These are phyloP conservation scores for Meyerozyma athensensis DNA, from an alignment of 1,139 yeast species.

Conservation along the genomic window DNA sequence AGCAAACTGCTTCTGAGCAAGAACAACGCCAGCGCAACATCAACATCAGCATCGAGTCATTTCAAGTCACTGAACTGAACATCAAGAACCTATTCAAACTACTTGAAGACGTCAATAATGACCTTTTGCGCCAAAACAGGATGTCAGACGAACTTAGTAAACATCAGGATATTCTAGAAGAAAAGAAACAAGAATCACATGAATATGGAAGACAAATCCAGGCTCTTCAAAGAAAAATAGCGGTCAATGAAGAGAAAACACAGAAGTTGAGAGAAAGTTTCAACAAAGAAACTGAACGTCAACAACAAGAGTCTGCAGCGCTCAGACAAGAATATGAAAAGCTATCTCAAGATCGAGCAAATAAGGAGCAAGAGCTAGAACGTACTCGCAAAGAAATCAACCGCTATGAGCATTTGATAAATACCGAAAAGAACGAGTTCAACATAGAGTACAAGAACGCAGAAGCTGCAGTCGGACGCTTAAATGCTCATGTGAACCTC, in stretches of 20 bases:
- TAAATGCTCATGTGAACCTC: constrained; percentile 48
- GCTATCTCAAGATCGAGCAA: constrained; percentile 46
- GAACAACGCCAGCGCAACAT: constrained; percentile 50
- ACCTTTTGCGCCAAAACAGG: constrained; percentile 43
- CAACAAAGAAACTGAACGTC: constrained; percentile 40
- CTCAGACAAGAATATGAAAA: constrained; percentile 45
- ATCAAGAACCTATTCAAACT: constrained; percentile 46
- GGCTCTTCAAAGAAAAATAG: constrained; percentile 50
- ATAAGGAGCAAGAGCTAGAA: constrained; percentile 49
- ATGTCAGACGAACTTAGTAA: constrained; percentile 35
- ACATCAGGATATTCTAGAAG: constrained; percentile 45
- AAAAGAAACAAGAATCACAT: constrained; percentile 37
- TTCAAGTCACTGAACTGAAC: constrained; percentile 53
- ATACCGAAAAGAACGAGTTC: constrained; percentile 37
- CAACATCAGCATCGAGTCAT: constrained; percentile 54
- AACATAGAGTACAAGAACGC: constrained; percentile 53
- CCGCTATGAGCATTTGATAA: constrained; percentile 45
- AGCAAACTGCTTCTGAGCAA: constrained; percentile 32
- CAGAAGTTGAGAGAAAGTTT: constrained; percentile 46
- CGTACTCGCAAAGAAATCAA: constrained; percentile 44
- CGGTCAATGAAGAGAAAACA: constrained; percentile 50
- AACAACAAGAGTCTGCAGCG: constrained; percentile 41
- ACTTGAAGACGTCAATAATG: constrained; percentile 55
- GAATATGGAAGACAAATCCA: constrained; percentile 49
- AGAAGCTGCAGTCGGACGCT: constrained; percentile 48